Evolutionary conservation across 2,329 filamentous ascomycete genomes (phyloP).

Genomic region (Ophiostoma piceae): DNA sequence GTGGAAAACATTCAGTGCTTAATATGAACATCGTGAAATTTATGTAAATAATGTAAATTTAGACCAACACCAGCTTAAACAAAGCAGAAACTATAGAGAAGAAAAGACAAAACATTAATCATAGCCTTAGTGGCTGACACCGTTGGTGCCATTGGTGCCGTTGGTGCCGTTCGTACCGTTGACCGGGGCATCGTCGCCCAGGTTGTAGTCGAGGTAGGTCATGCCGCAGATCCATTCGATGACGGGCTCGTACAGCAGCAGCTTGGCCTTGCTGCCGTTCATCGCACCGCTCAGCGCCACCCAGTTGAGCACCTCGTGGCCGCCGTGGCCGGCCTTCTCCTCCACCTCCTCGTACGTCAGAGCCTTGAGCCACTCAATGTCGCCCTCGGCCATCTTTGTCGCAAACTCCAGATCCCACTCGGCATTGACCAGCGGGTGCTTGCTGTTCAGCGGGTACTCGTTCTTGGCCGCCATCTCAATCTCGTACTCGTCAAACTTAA

Average conservation of each 20-base stretch:
- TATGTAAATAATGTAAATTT: not conserved
- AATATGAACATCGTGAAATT: not conserved
- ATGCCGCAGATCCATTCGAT: slow-evolving; percentile 28
- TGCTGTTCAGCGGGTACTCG: slow-evolving; percentile 27
- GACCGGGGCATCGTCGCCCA: slow-evolving; percentile 5
- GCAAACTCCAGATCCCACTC: slow-evolving; percentile 26
- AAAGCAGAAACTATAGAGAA: slow-evolving; percentile 1
- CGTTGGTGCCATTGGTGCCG: not conserved
- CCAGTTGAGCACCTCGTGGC: slow-evolving; percentile 28
- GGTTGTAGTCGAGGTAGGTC: slow-evolving; percentile 25
- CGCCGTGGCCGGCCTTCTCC: slow-evolving; percentile 26
- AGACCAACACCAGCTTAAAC: not conserved
- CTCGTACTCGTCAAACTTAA: slow-evolving; percentile 26
- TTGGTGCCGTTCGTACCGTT: not conserved
- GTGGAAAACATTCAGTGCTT: no score
- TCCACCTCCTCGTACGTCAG: slow-evolving; percentile 27
- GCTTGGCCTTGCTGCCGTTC: slow-evolving; percentile 25
- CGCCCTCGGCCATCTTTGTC: slow-evolving; percentile 20
- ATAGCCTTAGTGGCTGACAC: slow-evolving; percentile 1
- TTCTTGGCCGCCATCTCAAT: slow-evolving; percentile 26
- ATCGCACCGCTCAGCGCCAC: slow-evolving; percentile 25
- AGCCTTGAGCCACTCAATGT: slow-evolving; percentile 21
- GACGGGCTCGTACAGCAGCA: slow-evolving; percentile 26
- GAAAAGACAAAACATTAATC: not conserved
- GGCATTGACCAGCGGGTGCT: slow-evolving; percentile 26